Evolutionary conservation across 139 green algal genomes (phyloP), one percentile per base, ranked within the genome.

Genomic region (Yamagishiella unicocca): DNA sequence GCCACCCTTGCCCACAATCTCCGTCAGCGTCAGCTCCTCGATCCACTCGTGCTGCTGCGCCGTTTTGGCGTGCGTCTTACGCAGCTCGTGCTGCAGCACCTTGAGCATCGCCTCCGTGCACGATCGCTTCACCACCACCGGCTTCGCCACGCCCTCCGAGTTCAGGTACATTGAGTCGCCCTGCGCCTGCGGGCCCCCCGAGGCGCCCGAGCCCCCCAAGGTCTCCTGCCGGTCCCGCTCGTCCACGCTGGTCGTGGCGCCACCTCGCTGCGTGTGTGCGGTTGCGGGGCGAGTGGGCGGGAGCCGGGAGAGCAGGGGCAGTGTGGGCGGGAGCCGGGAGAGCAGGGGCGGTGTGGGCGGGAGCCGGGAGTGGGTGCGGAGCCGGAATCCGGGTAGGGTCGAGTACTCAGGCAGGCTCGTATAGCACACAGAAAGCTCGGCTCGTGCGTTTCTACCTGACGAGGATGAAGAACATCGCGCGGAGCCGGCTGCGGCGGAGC

Each of bases 101-200:
- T 94, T 94, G 42, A 94, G 92, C 92, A 94, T 94, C 4, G 92
- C 92, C 80, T 94, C 92, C 66, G 92, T 94, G 89, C 92, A 94
- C 27, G 72, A 89, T 33, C 92, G 89, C 87, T 94, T 94, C 12
- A 93, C 83, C 50, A 94, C 89, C 46, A 92, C 74, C n/a, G 90
- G 89, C 85, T 93, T 93, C 79, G 85, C 79, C 50, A 80, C 38
- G 35, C 82, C 81, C 43, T 88, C 88, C 14, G 54, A 75, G 73
- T 81, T 86, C 31, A 84, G 54, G 50, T 81, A 80, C 27, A 74
- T 27, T 2, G 81, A 86, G 72, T 87, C 87, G 50, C 61, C 80
- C 80, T 86, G 80, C 7, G 29, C 53, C 35, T 19, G 33, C 66
- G 27, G 8, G 14, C 25, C 40, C 2, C 37, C 31, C 40, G 55